A percentile compares a stretch with the other conserved stretches of the same genome.
phyloP scores from a whole-genome alignment of 2,329 filamentous ascomycete species.

The Pseudomassariella vexata region DNA sequence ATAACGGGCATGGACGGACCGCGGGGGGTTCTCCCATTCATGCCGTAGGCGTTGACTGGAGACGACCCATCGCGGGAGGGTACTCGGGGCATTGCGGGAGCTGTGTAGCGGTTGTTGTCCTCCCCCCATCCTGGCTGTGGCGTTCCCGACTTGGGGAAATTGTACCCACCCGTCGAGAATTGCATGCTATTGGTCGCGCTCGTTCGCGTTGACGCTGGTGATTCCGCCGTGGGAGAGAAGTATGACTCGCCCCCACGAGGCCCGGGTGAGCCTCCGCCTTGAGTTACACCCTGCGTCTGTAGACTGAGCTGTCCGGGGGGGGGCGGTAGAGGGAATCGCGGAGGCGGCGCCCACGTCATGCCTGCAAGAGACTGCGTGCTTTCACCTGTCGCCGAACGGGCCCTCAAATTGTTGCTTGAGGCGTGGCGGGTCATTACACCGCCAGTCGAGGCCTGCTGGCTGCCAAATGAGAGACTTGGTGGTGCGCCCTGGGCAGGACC shows the following conservation, averaged over 20 bases:
- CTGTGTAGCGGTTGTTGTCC: constrained; percentile 75
- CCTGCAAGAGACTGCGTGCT: constrained; percentile 54
- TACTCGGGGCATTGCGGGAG: constrained; percentile 76
- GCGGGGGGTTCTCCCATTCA: constrained; percentile 60
- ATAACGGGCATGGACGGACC: constrained; percentile 77
- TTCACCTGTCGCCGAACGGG: constrained; percentile 70
- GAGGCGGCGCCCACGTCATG: constrained; percentile 56
- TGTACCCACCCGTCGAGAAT: constrained; percentile 39
- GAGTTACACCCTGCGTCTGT: constrained; percentile 46
- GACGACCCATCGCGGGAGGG: constrained; percentile 72
- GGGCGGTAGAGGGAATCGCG: constrained; percentile 64
- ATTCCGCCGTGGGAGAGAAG: constrained; percentile 83
- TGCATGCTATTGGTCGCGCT: constrained; percentile 74
- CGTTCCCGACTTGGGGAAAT: constrained; percentile 69
- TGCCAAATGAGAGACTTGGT: constrained; percentile 26
- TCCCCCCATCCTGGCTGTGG: constrained; percentile 68
- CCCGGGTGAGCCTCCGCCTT: constrained; percentile 50
- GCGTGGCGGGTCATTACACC: constrained; percentile 57
- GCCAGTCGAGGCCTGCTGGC: constrained; percentile 23
- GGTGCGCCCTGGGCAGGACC: constrained; percentile 20
- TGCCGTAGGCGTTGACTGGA: constrained; percentile 55
- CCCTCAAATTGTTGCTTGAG: constrained; percentile 69
- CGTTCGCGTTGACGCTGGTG: constrained; percentile 68
- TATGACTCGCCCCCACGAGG: constrained; percentile 72
- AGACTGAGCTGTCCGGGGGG: constrained; percentile 59